phyloP scores from a whole-genome alignment of 768 basidiomycete species.

The Suillus paluster region DNA sequence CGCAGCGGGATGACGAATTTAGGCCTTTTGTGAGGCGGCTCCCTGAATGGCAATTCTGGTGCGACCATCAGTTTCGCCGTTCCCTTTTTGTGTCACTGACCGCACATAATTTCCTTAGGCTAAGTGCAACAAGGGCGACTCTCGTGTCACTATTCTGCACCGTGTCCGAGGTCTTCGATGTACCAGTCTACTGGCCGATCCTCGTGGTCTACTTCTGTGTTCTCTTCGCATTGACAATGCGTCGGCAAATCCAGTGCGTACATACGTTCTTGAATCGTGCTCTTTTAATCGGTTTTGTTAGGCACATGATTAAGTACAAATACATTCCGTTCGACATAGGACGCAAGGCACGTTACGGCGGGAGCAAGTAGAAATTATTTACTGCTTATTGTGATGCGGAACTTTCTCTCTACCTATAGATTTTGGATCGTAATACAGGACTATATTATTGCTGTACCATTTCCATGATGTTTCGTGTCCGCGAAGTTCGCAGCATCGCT shows the following conservation, averaged over 20 bases:
- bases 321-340: slow-evolving; percentile 96
- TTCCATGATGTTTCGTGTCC: slow-evolving; percentile 1
- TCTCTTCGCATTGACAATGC: slow-evolving; percentile 93
- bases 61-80: slow-evolving; percentile 23
- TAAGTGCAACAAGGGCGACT: slow-evolving; percentile 89
- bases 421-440: slow-evolving; percentile 11
- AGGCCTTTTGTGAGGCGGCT: slow-evolving; percentile 93
- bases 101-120: slow-evolving; percentile 50
- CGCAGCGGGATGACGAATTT: slow-evolving; percentile 90
- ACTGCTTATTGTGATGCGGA: not conserved
- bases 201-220: slow-evolving; percentile 96
- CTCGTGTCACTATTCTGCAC: slow-evolving; percentile 82
- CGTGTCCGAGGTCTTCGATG: slow-evolving; percentile 84
- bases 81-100: slow-evolving; percentile 8
- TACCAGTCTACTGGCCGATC: slow-evolving; percentile 99
- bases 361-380: slow-evolving; percentile 44
- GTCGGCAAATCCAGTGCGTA: slow-evolving; percentile 91
- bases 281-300: slow-evolving; percentile 35
- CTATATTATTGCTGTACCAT: slow-evolving; percentile 10
- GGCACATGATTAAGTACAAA: slow-evolving; percentile 99
- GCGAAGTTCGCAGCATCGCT: not conserved
- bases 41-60: slow-evolving; percentile 98
- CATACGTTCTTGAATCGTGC: slow-evolving; percentile 9
- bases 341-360: slow-evolving; percentile 87
- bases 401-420: slow-evolving; percentile 6